Evolutionary conservation across 768 basidiomycete genomes (phyloP), one percentile per base, ranked within the genome.

Genomic region (Fibroporia radiculosa): DNA sequence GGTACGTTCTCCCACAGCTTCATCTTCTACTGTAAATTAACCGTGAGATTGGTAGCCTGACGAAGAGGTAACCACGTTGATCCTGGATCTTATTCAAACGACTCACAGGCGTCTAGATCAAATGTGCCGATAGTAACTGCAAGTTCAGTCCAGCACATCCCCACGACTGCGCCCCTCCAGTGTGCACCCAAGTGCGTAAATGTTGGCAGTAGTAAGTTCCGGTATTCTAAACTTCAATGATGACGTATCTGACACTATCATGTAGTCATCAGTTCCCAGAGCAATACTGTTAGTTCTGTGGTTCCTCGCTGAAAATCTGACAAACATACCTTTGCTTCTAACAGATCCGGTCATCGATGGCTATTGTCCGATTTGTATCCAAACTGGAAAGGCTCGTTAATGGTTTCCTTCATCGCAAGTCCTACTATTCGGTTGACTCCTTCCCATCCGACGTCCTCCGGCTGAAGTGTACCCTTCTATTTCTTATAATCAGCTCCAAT

Each of bases 131-230:
- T 57, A 67, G 66, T 26, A 68, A 61, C 56, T 88, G 84, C 74
- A 84, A 73, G 61, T 87, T 87, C 68, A 86, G 84, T 53, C 65
- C 73, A 8, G 62, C 62, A 14, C 84, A 87, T 62, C 80, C 80
- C 24, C 52, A 42, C 22, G 66, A 77, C 47, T 87, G 84, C 55
- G 71, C 73, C 23, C 58, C 66, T 4, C 73, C 78, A 20, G 62
- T 69, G 23, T 87, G 84, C 63, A 66, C 58, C 24, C 66, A n/a
- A n/a, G n/a, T n/a, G n/a, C n/a, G 58, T 20, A 78, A 78, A 20
- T 86, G 84, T 58, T 86, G 84, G 84, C 82, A 84, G 63, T 83
- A 83, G 84, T 87, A 61, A 66, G 83, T 62, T 48, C 14, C 40
- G n/a, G n/a, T n/a, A 44, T 14, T 48, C 40, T 45, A 25, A 40